Percentiles rank a stretch among this genome's conserved stretches.
These are phyloP conservation scores for Pleurotus tuber-regium DNA, from an alignment of 768 basidiomycete species.

Conservation along the genomic window DNA sequence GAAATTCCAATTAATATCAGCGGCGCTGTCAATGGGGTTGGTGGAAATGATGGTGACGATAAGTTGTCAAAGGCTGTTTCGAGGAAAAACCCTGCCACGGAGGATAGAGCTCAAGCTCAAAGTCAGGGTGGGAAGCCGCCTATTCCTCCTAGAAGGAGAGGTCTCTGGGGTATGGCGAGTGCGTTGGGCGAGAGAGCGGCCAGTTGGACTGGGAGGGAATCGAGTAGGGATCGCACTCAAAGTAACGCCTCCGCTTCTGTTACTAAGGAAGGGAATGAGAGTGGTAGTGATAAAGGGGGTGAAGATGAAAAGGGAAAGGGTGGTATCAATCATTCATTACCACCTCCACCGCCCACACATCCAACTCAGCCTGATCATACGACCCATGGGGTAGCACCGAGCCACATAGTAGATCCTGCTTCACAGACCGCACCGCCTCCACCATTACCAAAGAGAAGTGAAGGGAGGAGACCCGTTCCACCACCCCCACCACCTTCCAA, in stretches of 20 bases:
- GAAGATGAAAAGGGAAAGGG: conserved; percentile 24
- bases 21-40: conserved; percentile 28
- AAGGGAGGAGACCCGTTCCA: conserved; percentile 24
- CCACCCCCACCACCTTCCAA: neutral
- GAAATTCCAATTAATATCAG: conserved; percentile 41
- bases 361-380: conserved; percentile 26
- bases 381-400: too few species aligned
- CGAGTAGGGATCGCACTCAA: conserved; percentile 37
- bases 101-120: too few species aligned
- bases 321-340: conserved; percentile 25
- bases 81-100: neutral
- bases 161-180: conserved; percentile 68
- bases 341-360: conserved; percentile 27
- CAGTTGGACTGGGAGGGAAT: conserved; percentile 48
- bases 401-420: too few species aligned
- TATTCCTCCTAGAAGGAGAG: conserved; percentile 58
- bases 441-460: conserved; percentile 49
- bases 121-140: conserved; percentile 47
- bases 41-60: conserved; percentile 12
- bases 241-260: too few species aligned
- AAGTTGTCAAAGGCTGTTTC: neutral
- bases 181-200: conserved; percentile 57
- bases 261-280: too few species aligned
- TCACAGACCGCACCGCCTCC: too few species aligned
- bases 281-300: conserved; percentile 1